phyloP scores from a whole-genome alignment of 345 rosid genomes.

The Eucalyptus polybractea region DNA sequence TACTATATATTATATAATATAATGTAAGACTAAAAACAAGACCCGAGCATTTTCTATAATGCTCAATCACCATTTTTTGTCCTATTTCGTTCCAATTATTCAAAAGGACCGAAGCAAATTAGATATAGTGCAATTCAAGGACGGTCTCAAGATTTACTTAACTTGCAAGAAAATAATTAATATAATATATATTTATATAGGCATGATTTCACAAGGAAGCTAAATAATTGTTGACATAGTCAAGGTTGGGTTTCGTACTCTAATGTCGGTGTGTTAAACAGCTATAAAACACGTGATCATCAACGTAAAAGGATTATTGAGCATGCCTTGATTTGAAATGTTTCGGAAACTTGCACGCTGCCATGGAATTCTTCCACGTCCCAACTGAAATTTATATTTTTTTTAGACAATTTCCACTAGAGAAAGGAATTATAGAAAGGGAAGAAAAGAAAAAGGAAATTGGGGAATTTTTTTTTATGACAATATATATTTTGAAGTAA shows the following conservation, averaged over 20 bases:
- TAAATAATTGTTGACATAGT: background rate
- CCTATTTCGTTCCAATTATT: background rate
- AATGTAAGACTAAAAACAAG: background rate
- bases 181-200: background rate
- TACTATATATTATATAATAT: background rate
- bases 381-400: background rate
- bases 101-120: background rate
- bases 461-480: background rate
- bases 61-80: background rate
- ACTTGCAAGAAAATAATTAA: background rate
- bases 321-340: background rate
- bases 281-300: background rate
- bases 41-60: background rate
- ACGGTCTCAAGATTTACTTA: background rate
- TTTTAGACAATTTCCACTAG: background rate
- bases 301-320: background rate
- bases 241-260: background rate
- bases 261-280: background rate
- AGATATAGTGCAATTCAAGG: background rate
- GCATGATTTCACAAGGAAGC: background rate
- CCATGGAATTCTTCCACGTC: background rate
- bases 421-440: background rate
- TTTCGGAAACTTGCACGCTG: background rate
- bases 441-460: background rate
- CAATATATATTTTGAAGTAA: background rate